Conservation (phyloP, 768 basidiomycete genomes). For the Dioszegia aurantiaca region DNA sequence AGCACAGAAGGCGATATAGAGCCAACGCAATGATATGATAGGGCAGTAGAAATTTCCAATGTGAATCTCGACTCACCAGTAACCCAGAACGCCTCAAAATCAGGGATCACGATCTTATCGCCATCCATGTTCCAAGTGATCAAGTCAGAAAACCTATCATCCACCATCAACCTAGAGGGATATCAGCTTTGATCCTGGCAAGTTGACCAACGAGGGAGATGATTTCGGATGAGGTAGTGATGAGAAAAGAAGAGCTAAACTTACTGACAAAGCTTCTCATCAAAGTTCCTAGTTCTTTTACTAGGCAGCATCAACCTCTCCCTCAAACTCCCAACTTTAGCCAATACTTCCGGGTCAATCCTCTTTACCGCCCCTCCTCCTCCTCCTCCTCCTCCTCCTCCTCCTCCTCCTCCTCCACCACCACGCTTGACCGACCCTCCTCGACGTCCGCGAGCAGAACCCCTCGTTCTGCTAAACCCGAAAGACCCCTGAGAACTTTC, state of each 20-base stretch:
- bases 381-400: too few species aligned
- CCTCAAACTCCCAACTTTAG: constrained; percentile 5
- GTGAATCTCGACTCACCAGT: constrained; percentile 1
- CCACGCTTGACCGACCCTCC: neutral
- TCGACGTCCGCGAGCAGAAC: too few species aligned
- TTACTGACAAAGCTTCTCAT: constrained; percentile 19
- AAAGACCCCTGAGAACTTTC: too few species aligned
- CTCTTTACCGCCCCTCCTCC: neutral
- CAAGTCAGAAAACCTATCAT: constrained; percentile 1
- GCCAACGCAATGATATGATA: too few species aligned
- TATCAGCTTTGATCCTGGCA: neutral
- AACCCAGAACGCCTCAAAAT: neutral
- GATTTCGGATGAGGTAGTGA: too few species aligned
- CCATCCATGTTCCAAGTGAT: constrained; percentile 1
- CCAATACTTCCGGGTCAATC: neutral
- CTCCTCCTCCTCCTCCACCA: too few species aligned
- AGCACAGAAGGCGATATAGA: too few species aligned
- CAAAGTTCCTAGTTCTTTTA: neutral
- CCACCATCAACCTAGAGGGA: constrained; percentile 3
- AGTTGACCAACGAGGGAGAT: neutral
- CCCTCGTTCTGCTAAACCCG: too few species aligned
- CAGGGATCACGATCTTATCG: constrained; percentile 10
- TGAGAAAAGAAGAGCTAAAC: neutral
- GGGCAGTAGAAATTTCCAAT: neutral
- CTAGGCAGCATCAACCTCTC: constrained; percentile 1